phyloP scores from a whole-genome alignment of 169 alveolate genomes.

The Toxoplasma gondii region DNA sequence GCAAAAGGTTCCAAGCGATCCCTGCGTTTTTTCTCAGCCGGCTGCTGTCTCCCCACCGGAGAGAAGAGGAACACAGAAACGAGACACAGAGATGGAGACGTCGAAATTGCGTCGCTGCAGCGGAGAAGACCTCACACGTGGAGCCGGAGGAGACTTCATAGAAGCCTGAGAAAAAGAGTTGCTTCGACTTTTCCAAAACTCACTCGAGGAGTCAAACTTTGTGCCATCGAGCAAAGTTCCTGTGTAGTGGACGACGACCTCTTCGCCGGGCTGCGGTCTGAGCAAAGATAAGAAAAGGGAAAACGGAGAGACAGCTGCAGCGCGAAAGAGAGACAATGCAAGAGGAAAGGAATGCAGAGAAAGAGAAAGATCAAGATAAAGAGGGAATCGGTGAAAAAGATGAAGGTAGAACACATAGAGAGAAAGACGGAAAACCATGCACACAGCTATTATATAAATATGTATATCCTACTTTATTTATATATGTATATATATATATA shows the following conservation, averaged over 20 bases:
- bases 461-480: not conserved
- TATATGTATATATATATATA: not conserved
- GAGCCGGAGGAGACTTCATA: too few relatives aligned
- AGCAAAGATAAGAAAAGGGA: not conserved
- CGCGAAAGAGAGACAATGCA: not conserved
- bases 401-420: too few relatives aligned
- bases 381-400: not conserved
- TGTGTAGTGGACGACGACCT: slow-evolving; percentile 85
- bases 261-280: slow-evolving; percentile 82
- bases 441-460: not conserved
- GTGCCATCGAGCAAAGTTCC: slow-evolving; percentile 83
- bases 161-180: too few relatives aligned
- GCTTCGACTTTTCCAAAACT: not conserved
- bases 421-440: too few relatives aligned
- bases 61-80: too few relatives aligned
- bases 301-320: not conserved
- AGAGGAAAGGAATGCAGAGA: not conserved
- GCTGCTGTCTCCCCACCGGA: too few relatives aligned
- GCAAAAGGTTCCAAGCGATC: too few relatives aligned
- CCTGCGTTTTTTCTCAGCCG: too few relatives aligned
- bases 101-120: too few relatives aligned
- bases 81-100: too few relatives aligned
- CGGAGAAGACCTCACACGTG: too few relatives aligned
- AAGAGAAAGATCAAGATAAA: too few relatives aligned
- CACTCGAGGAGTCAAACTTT: slow-evolving; percentile 84